A percentile compares a stretch with the other conserved stretches of the same genome.
phyloP scores from a whole-genome alignment of 23 red algal species.

The Gracilaria gracilis region DNA sequence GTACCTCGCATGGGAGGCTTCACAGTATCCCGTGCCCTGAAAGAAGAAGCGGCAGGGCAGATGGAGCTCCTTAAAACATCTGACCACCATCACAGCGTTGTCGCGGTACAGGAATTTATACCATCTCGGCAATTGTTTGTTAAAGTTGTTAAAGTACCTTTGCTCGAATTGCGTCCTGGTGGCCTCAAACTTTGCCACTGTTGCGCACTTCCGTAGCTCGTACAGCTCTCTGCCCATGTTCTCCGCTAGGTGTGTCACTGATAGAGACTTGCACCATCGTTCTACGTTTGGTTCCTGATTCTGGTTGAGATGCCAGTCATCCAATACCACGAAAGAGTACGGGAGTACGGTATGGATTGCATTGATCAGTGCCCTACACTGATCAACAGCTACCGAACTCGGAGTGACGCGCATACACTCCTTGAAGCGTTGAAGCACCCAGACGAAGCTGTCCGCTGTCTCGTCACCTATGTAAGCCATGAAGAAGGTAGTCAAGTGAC shows the following conservation, averaged over 20 bases:
- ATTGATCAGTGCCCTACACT: neutral
- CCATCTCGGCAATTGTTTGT: neutral
- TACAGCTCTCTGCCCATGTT: neutral
- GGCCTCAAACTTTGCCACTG: neutral
- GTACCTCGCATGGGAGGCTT: neutral
- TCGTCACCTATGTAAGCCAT: neutral
- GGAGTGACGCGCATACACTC: neutral
- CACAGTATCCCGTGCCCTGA: neutral
- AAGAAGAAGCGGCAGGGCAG: neutral
- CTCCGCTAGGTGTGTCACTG: no score
- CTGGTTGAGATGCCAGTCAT: neutral
- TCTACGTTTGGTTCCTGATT: neutral
- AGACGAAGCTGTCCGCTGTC: neutral
- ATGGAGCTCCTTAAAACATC: neutral
- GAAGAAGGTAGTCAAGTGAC: neutral
- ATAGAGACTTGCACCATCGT: neutral
- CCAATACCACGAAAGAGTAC: neutral
- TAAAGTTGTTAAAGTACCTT: neutral
- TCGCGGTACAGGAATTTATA: conserved; percentile 13
- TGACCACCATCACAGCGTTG: neutral
- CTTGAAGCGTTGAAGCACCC: neutral
- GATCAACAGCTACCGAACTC: neutral
- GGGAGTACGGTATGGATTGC: neutral
- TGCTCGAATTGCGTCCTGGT: neutral
- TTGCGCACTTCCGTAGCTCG: neutral